These are phyloP conservation scores for Myrica gale DNA, from an alignment of 306 rosid genomes.

Conservation along the genomic window DNA sequence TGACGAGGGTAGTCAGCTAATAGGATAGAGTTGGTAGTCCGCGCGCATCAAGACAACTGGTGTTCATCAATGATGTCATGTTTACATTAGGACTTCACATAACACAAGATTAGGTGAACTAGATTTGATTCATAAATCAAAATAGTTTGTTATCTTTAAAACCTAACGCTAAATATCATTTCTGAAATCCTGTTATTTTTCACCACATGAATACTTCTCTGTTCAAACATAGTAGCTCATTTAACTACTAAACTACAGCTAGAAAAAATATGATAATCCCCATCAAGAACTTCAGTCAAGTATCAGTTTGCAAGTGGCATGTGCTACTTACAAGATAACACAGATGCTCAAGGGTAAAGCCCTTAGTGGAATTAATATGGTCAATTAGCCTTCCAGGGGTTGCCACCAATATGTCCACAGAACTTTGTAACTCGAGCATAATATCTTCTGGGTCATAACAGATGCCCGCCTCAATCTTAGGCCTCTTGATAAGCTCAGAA, in stretches of 20 bases:
- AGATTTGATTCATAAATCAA: background rate
- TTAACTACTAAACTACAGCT: background rate
- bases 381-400: slow-evolving; percentile 95
- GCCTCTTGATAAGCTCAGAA: slow-evolving; percentile 52
- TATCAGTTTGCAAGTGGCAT: background rate
- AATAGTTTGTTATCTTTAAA: background rate
- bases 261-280: background rate
- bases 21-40: background rate
- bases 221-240: background rate
- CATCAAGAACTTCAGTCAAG: background rate
- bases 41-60: background rate
- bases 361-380: slow-evolving; percentile 68
- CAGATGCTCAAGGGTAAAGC: slow-evolving; percentile 89
- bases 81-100: background rate
- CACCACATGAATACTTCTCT: background rate
- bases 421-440: slow-evolving; percentile 40
- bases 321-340: slow-evolving; percentile 73
- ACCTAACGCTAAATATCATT: background rate
- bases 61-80: background rate
- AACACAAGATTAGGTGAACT: background rate
- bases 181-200: background rate
- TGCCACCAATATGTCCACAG: slow-evolving; percentile 88
- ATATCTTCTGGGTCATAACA: slow-evolving; percentile 53
- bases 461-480: slow-evolving; percentile 54
- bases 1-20: background rate